Evolutionary conservation across 345 rosid species (phyloP).

Genomic region (Linum usitatissimum): DNA sequence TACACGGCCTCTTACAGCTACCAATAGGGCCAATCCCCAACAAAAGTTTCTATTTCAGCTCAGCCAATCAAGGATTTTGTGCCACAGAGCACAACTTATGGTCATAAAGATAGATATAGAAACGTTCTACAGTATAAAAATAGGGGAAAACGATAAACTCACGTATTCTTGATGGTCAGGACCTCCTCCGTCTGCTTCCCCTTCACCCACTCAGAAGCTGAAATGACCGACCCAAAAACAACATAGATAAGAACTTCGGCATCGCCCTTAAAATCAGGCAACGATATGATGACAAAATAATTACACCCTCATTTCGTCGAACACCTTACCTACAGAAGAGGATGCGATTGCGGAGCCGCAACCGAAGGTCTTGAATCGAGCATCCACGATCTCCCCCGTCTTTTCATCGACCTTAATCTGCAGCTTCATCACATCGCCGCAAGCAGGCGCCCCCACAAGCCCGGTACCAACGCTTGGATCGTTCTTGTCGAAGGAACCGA

Average conservation of each 20-base stretch:
- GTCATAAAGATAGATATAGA: neutral
- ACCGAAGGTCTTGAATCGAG: slow-evolving; percentile 96
- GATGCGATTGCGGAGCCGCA: slow-evolving; percentile 98
- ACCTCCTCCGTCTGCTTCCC: slow-evolving; percentile 92
- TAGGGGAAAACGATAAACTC: slow-evolving; percentile 17
- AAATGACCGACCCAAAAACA: slow-evolving; percentile 10
- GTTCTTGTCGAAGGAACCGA: slow-evolving; percentile 86
- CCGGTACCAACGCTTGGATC: slow-evolving; percentile 86
- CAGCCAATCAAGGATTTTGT: neutral
- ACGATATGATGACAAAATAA: neutral
- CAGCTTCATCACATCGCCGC: slow-evolving; percentile 98
- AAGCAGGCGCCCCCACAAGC: slow-evolving; percentile 94
- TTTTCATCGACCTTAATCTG: slow-evolving; percentile 86
- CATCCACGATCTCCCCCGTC: slow-evolving; percentile 75
- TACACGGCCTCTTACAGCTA: neutral
- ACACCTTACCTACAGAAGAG: slow-evolving; percentile 68
- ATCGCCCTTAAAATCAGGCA: neutral
- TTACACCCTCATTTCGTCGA: neutral
- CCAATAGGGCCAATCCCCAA: neutral
- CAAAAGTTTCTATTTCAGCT: neutral
- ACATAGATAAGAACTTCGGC: neutral
- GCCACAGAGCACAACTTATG: neutral
- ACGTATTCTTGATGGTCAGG: slow-evolving; percentile 86
- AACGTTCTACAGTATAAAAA: neutral
- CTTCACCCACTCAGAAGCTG: slow-evolving; percentile 99